These are phyloP conservation scores for Phytophthora sansomeana DNA, from an alignment of 352 stramenopile genomes.

Conservation along the genomic window DNA sequence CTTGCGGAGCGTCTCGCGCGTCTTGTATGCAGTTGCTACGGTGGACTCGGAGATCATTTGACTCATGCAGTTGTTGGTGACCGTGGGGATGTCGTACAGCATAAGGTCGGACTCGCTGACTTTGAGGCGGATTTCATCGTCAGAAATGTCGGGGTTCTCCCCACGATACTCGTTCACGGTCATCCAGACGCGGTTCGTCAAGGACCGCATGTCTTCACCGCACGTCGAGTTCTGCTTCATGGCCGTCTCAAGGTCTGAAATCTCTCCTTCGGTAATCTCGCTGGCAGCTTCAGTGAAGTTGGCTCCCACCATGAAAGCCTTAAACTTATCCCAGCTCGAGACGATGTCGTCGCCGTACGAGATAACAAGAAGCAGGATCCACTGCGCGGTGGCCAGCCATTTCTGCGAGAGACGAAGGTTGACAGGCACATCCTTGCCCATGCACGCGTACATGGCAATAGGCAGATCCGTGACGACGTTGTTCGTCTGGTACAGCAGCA, in stretches of 20 bases:
- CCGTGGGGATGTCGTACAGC: conserved; percentile 52
- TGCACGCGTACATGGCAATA: conserved; percentile 53
- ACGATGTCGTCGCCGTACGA: conserved; percentile 42
- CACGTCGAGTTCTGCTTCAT: conserved; percentile 54
- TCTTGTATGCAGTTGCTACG: conserved; percentile 31
- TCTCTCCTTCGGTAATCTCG: conserved; percentile 41
- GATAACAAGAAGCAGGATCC: conserved; percentile 30
- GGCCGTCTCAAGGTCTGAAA: conserved; percentile 34
- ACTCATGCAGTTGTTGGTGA: conserved; percentile 54
- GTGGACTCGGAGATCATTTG: conserved; percentile 36
- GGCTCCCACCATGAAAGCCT: conserved; percentile 38
- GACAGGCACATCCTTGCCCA: conserved; percentile 34
- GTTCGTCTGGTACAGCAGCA: conserved; percentile 67
- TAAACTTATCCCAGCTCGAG: conserved; percentile 37
- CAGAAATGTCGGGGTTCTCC: conserved; percentile 30
- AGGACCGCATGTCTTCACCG: conserved; percentile 42
- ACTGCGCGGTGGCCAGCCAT: conserved; percentile 40
- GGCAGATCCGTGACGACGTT: conserved; percentile 62
- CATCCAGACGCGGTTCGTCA: conserved; percentile 50
- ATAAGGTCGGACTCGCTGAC: conserved; percentile 55
- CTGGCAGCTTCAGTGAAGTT: conserved; percentile 35
- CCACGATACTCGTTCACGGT: conserved; percentile 45
- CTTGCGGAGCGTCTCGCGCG: conserved; percentile 57
- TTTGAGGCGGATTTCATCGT: conserved; percentile 46
- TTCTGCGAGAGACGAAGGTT: conserved; percentile 30